Base-by-base conservation (phyloP, 805 yeast genomes). In the Ogataea chonburiensis region DNA sequence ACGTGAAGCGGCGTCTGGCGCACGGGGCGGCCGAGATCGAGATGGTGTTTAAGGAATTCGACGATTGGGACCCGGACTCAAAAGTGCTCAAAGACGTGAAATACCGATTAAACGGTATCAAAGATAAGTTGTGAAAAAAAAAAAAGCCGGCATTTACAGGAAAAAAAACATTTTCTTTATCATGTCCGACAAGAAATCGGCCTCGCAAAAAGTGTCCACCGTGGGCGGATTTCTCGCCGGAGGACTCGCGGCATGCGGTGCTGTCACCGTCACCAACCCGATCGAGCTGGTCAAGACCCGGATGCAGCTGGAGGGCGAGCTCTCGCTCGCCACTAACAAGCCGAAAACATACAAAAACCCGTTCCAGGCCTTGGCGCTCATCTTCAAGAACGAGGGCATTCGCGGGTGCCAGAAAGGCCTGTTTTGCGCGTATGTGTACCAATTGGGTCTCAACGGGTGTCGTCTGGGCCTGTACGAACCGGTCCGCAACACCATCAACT, bases 301-400 rank as follows among this genome's bases (percentile, higher is more conserved):
- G 65, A 85, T 91, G 95, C 98, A 93, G 61, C 68, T 93, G 30
- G 97, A 93, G 62, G 98, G 98, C 42, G 98, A 93, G 63, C 69
- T 91, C 34, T 66, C 76, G 9, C 70, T 81, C 10, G 59, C 69
- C 20, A 69, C 65, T 5, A 65, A 71, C 25, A 71, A 70, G 16
- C 70, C 80, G 0, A 67, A 55, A 37, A 49, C 73, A 15, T 93
- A 91, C 62, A 82, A 73, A 49, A 91, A 93, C 52, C 89, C 96
- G 8, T 49, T 85, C 22, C 98, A 93, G 63, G 96, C 96, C 1
- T 65, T 89, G 46, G 71, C 59, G 0, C 73, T 80, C 9, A 86
- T 91, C 40, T 79, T 66, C 57, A 73, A 71, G 53, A 77, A 81
- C 50, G 98, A 93, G 63, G 98, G 98, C 24, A 53, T 91, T 21